A percentile compares a stretch with the other conserved stretches of the same genome.
Evolutionary conservation across 169 alveolate species (phyloP).

Genomic region (Plasmodium blacklocki): DNA sequence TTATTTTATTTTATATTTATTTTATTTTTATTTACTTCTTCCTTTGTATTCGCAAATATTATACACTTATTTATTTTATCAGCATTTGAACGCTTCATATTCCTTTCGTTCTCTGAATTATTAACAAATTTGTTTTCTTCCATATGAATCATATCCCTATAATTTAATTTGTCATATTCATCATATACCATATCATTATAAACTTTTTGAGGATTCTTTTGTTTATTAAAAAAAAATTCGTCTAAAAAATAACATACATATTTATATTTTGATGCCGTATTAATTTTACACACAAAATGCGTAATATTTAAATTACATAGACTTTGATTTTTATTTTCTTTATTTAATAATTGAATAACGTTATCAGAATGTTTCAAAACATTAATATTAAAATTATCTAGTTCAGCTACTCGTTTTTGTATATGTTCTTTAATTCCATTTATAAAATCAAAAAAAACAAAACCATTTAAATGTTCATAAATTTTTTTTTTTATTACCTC

Average conservation of each 20-base stretch:
- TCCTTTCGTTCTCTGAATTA: neutral
- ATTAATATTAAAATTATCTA: conserved; percentile 16
- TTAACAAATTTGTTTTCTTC: conserved; percentile 1
- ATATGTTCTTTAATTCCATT: conserved; percentile 60
- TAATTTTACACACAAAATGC: conserved; percentile 69
- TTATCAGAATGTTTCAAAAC: conserved; percentile 32
- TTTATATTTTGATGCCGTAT: conserved; percentile 65
- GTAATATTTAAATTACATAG: conserved; percentile 54
- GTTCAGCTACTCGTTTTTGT: conserved; percentile 21
- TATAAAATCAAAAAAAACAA: conserved; percentile 67
- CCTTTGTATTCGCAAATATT: conserved; percentile 63
- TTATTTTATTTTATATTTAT: neutral
- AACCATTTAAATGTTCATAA: conserved; percentile 38
- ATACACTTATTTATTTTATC: conserved; percentile 57
- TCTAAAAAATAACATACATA: conserved; percentile 74
- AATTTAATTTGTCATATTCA: neutral
- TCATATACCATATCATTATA: neutral
- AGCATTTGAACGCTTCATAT: conserved; percentile 6
- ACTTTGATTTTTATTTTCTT: conserved; percentile 47
- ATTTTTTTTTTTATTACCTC: conserved; percentile 55
- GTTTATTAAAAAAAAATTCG: conserved; percentile 48
- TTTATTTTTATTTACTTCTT: conserved; percentile 42
- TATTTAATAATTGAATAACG: conserved; percentile 34
- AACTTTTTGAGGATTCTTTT: neutral
- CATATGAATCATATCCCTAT: neutral